Percentiles rank a stretch among this genome's conserved stretches.
Conservation (phyloP, 1,284 basidiomycete genomes). For the Phenoliferia sp. region DNA sequence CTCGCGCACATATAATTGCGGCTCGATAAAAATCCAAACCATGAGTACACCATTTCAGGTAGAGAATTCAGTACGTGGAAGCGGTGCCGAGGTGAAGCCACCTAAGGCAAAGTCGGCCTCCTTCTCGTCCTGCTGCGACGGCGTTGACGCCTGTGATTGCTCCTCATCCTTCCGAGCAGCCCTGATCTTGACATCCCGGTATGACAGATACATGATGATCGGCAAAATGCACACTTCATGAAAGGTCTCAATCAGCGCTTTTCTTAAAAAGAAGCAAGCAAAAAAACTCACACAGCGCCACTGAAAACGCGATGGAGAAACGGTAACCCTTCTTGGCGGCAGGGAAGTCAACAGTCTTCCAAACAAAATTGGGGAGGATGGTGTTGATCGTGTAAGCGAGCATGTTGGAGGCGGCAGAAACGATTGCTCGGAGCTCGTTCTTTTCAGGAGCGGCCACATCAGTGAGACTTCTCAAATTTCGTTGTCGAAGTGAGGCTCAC, state of each 20-base stretch:
- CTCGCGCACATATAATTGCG: not conserved
- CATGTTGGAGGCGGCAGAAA: not conserved
- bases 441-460: not conserved
- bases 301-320: not conserved
- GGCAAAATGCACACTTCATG: not conserved
- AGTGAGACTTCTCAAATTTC: not conserved
- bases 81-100: not conserved
- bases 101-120: not conserved
- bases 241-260: not conserved
- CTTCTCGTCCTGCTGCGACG: not conserved
- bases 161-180: not conserved
- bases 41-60: not conserved
- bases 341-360: not conserved
- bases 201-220: not conserved
- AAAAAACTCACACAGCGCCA: not conserved
- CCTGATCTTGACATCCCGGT: not conserved
- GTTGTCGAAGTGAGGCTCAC: not conserved
- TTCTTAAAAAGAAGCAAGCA: not conserved
- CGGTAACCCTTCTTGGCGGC: not conserved
- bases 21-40: not conserved
- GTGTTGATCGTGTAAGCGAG: not conserved
- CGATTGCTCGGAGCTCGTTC: not conserved
- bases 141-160: not conserved
- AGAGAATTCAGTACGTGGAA: not conserved
- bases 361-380: not conserved